phyloP scores from a whole-genome alignment of 139 green algal genomes.

The Chlorella vulgaris region DNA sequence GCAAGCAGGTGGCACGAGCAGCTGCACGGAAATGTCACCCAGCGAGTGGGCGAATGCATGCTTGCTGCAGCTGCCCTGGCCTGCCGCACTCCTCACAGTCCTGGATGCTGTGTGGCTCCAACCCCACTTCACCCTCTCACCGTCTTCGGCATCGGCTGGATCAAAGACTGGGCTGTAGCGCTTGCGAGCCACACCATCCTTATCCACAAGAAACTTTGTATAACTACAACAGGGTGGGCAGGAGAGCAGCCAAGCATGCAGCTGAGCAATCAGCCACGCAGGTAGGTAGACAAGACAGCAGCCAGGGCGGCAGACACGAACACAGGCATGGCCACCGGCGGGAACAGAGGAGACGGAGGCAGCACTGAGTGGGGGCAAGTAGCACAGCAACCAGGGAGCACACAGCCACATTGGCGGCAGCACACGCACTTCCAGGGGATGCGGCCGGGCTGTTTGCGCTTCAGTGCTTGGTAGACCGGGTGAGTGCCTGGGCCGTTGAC shows the following conservation, averaged over 20 bases:
- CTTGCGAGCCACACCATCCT: slow-evolving; percentile 72
- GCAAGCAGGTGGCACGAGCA: neutral
- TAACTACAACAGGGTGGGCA: slow-evolving; percentile 37
- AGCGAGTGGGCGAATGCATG: no score
- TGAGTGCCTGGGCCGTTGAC: slow-evolving; percentile 79
- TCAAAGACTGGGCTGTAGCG: slow-evolving; percentile 82
- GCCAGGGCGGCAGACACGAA: neutral
- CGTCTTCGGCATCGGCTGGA: slow-evolving; percentile 72
- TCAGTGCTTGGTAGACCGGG: slow-evolving; percentile 82
- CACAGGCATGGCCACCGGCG: neutral
- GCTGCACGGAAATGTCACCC: no score
- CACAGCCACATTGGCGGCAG: neutral
- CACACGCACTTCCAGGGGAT: slow-evolving; percentile 67
- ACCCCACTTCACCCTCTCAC: no score
- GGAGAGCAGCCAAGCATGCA: no score
- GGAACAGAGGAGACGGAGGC: no score
- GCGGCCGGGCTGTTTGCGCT: slow-evolving; percentile 48
- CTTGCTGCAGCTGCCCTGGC: no score
- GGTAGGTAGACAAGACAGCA: neutral
- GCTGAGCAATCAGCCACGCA: neutral
- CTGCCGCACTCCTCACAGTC: no score
- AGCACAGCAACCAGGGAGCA: neutral
- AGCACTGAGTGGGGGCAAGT: neutral
- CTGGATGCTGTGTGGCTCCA: no score
- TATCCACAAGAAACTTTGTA: slow-evolving; percentile 80